A percentile compares a stretch with the other conserved stretches of the same genome.
These are phyloP conservation scores for Linum tenue DNA, from an alignment of 345 rosid genomes.

Conservation along the genomic window DNA sequence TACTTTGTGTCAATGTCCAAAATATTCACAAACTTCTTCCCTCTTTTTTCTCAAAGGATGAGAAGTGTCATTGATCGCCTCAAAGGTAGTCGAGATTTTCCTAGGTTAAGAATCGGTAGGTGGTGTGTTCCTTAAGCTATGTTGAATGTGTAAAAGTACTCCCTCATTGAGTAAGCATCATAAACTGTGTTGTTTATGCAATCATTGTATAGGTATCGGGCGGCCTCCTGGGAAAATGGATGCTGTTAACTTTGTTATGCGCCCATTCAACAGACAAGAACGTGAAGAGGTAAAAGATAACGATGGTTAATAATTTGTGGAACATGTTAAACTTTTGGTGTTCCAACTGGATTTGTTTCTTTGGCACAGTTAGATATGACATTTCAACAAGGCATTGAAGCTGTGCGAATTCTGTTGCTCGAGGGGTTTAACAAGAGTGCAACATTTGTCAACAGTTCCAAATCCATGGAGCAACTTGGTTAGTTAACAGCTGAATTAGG, in stretches of 20 bases:
- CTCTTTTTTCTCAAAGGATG: conserved; percentile 46
- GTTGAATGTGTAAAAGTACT: not conserved
- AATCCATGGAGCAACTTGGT: conserved; percentile 45
- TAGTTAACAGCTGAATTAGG: not conserved
- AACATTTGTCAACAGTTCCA: conserved; percentile 62
- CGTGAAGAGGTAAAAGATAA: conserved; percentile 44
- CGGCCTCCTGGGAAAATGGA: conserved; percentile 96
- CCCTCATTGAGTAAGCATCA: not conserved
- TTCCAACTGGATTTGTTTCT: not conserved
- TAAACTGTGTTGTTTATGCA: not conserved
- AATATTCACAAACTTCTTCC: not conserved
- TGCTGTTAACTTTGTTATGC: conserved; percentile 59
- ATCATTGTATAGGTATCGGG: conserved; percentile 60
- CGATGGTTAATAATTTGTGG: not conserved
- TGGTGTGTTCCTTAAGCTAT: not conserved
- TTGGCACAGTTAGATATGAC: conserved; percentile 63
- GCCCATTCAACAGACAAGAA: conserved; percentile 67
- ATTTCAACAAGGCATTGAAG: conserved; percentile 56
- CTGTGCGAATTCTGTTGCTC: conserved; percentile 54
- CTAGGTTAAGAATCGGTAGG: conserved; percentile 87
- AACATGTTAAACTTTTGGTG: not conserved
- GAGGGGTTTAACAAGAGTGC: conserved; percentile 82
- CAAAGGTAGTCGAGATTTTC: conserved; percentile 88
- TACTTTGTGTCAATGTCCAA: not conserved
- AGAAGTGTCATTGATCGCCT: conserved; percentile 72